Evolutionary conservation across 2,329 filamentous ascomycete genomes (phyloP).

Genomic region (Paramyrothecium roridum): DNA sequence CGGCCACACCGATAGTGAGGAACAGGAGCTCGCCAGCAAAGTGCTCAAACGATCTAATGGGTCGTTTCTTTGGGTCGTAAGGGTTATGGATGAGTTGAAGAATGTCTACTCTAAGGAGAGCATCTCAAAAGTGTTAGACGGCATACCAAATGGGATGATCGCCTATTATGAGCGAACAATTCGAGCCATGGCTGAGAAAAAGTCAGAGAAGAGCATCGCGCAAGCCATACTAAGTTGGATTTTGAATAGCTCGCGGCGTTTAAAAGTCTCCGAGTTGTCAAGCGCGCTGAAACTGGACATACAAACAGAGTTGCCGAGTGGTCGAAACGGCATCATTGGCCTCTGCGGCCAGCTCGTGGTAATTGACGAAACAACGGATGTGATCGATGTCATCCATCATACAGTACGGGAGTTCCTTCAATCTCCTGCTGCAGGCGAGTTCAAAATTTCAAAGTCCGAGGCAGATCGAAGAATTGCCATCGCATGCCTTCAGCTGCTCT

Average conservation of each 20-base stretch:
- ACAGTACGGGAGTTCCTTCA: slow-evolving; percentile 24
- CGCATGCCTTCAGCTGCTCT: slow-evolving; percentile 18
- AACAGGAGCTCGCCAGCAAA: slow-evolving; percentile 8
- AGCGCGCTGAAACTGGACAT: slow-evolving; percentile 23
- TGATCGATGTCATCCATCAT: slow-evolving; percentile 21
- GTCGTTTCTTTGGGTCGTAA: slow-evolving; percentile 29
- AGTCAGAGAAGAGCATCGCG: slow-evolving; percentile 19
- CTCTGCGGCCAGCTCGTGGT: slow-evolving; percentile 26
- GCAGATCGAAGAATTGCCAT: slow-evolving; percentile 20
- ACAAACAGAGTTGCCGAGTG: slow-evolving; percentile 12
- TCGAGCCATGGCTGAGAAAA: slow-evolving; percentile 19
- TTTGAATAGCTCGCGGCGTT: slow-evolving; percentile 13
- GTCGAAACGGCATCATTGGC: slow-evolving; percentile 15
- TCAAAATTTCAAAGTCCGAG: slow-evolving; percentile 14
- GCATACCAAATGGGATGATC: slow-evolving; percentile 28
- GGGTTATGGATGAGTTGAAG: slow-evolving; percentile 24
- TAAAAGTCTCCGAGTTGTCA: slow-evolving; percentile 22
- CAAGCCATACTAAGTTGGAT: slow-evolving; percentile 23
- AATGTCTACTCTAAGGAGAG: slow-evolving; percentile 17
- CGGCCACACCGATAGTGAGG: slow-evolving; percentile 6
- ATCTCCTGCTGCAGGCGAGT: slow-evolving; percentile 15
- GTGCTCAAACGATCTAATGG: slow-evolving; percentile 22
- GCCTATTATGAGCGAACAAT: slow-evolving; percentile 17
- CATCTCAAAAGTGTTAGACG: slow-evolving; percentile 20
- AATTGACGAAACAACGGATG: slow-evolving; percentile 12